phyloP scores from a whole-genome alignment of 345 rosid genomes.

The Eucalyptus pauciflora region DNA sequence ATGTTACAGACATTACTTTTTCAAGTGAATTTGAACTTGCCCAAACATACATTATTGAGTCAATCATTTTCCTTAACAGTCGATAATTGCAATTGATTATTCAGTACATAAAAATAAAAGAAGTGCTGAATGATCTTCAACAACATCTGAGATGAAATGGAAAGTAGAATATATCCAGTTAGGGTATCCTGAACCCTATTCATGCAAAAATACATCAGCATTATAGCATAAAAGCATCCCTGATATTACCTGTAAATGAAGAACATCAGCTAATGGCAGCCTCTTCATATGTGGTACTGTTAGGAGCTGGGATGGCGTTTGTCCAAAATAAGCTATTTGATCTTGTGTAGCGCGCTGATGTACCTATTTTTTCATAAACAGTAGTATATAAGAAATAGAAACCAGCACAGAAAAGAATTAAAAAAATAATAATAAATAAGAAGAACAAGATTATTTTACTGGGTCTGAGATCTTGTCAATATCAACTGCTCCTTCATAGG shows the following conservation, averaged over 20 bases:
- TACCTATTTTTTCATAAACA: constrained; percentile 30
- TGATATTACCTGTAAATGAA: constrained; percentile 70
- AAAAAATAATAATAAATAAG: background rate
- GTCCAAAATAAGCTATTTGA: constrained; percentile 99
- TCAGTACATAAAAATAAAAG: background rate
- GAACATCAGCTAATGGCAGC: constrained; percentile 74
- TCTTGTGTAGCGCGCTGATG: constrained; percentile 95
- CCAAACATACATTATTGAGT: background rate
- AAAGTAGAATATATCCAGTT: background rate
- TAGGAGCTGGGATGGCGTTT: constrained; percentile 95
- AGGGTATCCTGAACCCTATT: background rate
- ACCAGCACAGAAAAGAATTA: background rate
- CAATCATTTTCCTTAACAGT: background rate
- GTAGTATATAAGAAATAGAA: background rate
- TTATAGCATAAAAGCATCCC: background rate
- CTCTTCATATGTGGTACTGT: constrained; percentile 77
- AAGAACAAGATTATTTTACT: constrained; percentile 31
- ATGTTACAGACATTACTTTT: background rate
- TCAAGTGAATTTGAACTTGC: background rate
- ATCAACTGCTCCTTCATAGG: constrained; percentile 93
- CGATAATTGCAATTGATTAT: background rate
- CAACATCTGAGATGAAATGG: background rate
- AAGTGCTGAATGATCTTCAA: background rate
- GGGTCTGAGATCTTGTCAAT: constrained; percentile 84
- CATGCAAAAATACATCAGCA: background rate